phyloP scores from a whole-genome alignment of 2,329 filamentous ascomycete species.

The Alternaria sp. region DNA sequence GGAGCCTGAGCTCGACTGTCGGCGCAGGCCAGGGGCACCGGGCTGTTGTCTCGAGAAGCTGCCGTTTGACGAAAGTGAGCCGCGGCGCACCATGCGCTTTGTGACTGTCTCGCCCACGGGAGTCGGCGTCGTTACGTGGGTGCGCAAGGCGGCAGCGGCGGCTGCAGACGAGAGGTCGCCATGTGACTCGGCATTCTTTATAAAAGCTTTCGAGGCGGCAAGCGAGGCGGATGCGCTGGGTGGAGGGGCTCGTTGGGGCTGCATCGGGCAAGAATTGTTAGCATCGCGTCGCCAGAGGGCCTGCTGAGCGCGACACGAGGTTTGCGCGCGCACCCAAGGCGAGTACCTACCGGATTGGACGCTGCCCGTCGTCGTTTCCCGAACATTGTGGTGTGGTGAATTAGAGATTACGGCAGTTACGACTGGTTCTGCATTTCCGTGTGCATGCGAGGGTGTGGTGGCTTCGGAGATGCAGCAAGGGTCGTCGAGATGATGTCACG shows the following conservation, averaged over 20 bases:
- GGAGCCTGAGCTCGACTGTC: slow-evolving; percentile 73
- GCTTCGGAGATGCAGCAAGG: slow-evolving; percentile 19
- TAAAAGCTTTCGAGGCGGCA: slow-evolving; percentile 83
- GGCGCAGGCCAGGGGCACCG: slow-evolving; percentile 40
- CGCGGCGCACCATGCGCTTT: slow-evolving; percentile 80
- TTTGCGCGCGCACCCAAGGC: slow-evolving; percentile 7
- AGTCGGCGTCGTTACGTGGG: slow-evolving; percentile 79
- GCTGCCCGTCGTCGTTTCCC: slow-evolving; percentile 41
- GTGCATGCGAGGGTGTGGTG: slow-evolving; percentile 11
- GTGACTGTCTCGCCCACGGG: slow-evolving; percentile 85
- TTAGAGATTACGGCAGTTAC: slow-evolving; percentile 34
- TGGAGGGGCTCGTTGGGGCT: slow-evolving; percentile 49
- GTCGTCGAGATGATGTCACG: slow-evolving; percentile 31
- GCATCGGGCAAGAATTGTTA: slow-evolving; percentile 33
- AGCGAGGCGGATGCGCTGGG: slow-evolving; percentile 78
- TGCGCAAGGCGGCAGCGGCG: slow-evolving; percentile 83
- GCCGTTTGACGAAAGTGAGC: slow-evolving; percentile 74
- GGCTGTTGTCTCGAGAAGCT: slow-evolving; percentile 55
- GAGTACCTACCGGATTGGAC: slow-evolving; percentile 46
- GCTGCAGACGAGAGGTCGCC: slow-evolving; percentile 81
- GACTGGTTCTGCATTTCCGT: slow-evolving; percentile 35
- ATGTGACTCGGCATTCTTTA: slow-evolving; percentile 70
- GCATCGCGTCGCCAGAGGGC: slow-evolving; percentile 22
- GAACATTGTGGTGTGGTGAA: slow-evolving; percentile 42
- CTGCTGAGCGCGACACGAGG: slow-evolving; percentile 3